These are phyloP conservation scores for Candida tropicalis DNA, from an alignment of 1,139 yeast species.

Conservation along the genomic window DNA sequence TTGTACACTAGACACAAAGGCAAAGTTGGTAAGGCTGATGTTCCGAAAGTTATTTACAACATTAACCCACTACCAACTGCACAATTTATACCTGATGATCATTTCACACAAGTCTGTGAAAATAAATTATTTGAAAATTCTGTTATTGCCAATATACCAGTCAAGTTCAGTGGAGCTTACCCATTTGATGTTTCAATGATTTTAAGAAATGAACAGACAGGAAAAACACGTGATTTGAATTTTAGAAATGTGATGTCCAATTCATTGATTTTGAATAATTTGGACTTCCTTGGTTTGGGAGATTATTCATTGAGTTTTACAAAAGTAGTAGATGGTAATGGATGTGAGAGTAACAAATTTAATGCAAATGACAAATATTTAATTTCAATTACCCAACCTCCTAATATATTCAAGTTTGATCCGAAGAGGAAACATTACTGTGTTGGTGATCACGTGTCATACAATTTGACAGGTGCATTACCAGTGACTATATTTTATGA, in stretches of 20 bases:
- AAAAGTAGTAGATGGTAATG: conserved; percentile 66
- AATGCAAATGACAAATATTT: conserved; percentile 36
- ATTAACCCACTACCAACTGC: conserved; percentile 66
- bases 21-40: conserved; percentile 23
- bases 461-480: conserved; percentile 74
- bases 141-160: conserved; percentile 49
- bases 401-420: conserved; percentile 55
- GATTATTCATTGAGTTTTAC: conserved; percentile 60
- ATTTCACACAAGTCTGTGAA: conserved; percentile 60
- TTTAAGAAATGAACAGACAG: conserved; percentile 44
- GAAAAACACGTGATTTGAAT: conserved; percentile 16
- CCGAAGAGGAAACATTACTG: conserved; percentile 57
- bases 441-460: conserved; percentile 88
- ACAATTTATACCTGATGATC: conserved; percentile 48
- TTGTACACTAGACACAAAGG: conserved; percentile 55
- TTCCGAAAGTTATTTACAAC: conserved; percentile 52
- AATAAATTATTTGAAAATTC: conserved; percentile 37
- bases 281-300: conserved; percentile 32
- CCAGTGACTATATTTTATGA: conserved; percentile 77
- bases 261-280: conserved; percentile 18
- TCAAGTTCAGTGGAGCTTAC: conserved; percentile 57
- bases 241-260: conserved; percentile 22
- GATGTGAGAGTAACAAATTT: conserved; percentile 58
- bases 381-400: conserved; percentile 73
- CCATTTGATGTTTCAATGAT: conserved; percentile 65